phyloP scores from a whole-genome alignment of 2,329 filamentous ascomycete species.

The Rutstroemia sp. region DNA sequence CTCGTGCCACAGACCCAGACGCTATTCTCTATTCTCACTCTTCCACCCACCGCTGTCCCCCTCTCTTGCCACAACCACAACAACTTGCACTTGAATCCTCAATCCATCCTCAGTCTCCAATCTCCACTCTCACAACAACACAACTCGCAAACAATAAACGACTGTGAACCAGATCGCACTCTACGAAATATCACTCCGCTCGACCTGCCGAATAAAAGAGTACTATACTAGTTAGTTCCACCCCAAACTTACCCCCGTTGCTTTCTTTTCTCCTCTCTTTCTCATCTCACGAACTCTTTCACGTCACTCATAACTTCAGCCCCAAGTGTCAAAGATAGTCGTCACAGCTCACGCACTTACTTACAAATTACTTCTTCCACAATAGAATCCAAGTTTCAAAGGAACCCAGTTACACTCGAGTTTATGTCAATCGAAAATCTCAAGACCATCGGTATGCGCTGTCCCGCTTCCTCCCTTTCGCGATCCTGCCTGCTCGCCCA shows the following conservation, averaged over 20 bases:
- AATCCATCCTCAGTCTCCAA: no score
- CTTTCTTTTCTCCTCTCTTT: constrained; percentile 5
- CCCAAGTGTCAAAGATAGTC: background rate
- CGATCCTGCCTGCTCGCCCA: background rate
- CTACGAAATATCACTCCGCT: no score
- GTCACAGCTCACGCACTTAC: background rate
- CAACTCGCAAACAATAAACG: no score
- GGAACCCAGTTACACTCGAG: constrained; percentile 60
- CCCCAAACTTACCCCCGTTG: background rate
- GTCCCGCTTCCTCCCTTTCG: background rate
- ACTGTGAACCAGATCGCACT: no score
- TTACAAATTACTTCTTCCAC: constrained; percentile 13
- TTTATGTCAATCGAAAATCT: constrained; percentile 99
- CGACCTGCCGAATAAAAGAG: no score
- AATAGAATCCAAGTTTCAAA: constrained; percentile 16
- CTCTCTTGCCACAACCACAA: no score
- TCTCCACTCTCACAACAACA: no score
- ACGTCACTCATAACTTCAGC: constrained; percentile 19
- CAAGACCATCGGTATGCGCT: constrained; percentile 77
- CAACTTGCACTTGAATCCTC: no score
- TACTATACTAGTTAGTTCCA: background rate
- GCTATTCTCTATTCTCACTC: no score
- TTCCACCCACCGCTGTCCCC: no score
- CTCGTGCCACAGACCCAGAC: no score
- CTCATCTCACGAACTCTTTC: background rate